Percentiles rank a stretch among this genome's conserved stretches.
phyloP scores from a whole-genome alignment of 164 flowering plant genomes.

The Houttuynia cordata region DNA sequence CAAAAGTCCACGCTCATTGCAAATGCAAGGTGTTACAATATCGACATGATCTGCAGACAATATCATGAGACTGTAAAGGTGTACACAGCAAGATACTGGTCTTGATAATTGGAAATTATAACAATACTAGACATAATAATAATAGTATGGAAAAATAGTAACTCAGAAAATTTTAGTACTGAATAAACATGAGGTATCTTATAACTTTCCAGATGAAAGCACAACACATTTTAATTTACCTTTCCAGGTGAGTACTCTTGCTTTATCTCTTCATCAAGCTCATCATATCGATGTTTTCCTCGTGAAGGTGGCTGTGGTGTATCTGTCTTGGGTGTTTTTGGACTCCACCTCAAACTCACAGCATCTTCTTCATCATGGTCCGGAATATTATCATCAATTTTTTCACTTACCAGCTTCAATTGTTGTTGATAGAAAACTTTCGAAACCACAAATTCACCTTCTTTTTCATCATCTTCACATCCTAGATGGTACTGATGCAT shows the following conservation, averaged over 20 bases:
- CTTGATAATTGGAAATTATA: too few relatives aligned
- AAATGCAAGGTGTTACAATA: neutral
- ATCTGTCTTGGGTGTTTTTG: constrained; percentile 19
- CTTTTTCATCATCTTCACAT: constrained; percentile 56
- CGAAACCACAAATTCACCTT: constrained; percentile 70
- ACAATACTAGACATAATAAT: neutral
- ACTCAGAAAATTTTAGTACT: neutral
- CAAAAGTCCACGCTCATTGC: neutral
- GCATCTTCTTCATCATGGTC: neutral
- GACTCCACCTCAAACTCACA: constrained; percentile 11
- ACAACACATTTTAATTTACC: neutral
- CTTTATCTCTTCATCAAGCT: constrained; percentile 15
- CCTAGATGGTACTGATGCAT: constrained; percentile 96
- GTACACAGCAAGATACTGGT: neutral
- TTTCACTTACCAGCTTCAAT: constrained; percentile 19
- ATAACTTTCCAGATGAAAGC: neutral
- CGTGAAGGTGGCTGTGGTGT: constrained; percentile 17
- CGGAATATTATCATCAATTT: neutral
- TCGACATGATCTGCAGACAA: neutral
- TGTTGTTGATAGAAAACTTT: constrained; percentile 58
- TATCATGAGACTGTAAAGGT: neutral
- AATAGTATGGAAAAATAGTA: neutral
- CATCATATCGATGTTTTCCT: constrained; percentile 6
- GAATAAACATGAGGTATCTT: neutral
- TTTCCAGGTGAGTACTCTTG: constrained; percentile 1